phyloP scores from a whole-genome alignment of 768 basidiomycete species.

The Porphyrellus cyaneotinctus region DNA sequence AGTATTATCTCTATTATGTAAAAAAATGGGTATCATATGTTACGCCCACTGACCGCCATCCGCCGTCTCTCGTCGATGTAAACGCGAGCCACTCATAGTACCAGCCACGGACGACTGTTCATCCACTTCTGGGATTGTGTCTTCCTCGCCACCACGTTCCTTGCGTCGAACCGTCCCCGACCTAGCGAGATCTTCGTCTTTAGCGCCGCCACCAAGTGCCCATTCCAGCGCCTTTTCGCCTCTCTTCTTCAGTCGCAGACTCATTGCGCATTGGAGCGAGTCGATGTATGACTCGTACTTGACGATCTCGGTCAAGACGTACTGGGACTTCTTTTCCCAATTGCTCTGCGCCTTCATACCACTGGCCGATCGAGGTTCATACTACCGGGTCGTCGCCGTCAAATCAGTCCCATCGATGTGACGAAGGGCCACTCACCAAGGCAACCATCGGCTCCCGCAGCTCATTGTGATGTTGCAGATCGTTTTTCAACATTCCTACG shows the following conservation, averaged over 20 bases:
- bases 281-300: conserved; percentile 97
- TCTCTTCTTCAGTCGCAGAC: conserved; percentile 78
- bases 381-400: conserved; percentile 36
- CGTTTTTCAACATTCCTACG: conserved; percentile 66
- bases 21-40: conserved; percentile 19
- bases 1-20: conserved; percentile 17
- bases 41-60: conserved; percentile 30
- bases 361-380: conserved; percentile 70
- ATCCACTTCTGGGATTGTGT: conserved; percentile 46
- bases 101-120: conserved; percentile 33
- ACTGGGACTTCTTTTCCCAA: conserved; percentile 91
- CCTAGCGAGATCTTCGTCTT: conserved; percentile 30
- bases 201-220: conserved; percentile 40
- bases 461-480: conserved; percentile 80
- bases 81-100: conserved; percentile 24
- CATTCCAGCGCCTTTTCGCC: conserved; percentile 80
- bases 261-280: conserved; percentile 79
- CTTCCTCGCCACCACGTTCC: conserved; percentile 39
- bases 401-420: not conserved
- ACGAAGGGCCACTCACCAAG: conserved; percentile 45
- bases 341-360: conserved; percentile 76
- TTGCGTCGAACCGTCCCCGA: conserved; percentile 37
- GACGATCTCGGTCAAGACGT: conserved; percentile 85
- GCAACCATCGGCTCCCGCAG: conserved; percentile 77
- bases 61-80: conserved; percentile 44